Base-by-base conservation (phyloP, 179 eudicot species). In the Gypsophila paniculata region DNA sequence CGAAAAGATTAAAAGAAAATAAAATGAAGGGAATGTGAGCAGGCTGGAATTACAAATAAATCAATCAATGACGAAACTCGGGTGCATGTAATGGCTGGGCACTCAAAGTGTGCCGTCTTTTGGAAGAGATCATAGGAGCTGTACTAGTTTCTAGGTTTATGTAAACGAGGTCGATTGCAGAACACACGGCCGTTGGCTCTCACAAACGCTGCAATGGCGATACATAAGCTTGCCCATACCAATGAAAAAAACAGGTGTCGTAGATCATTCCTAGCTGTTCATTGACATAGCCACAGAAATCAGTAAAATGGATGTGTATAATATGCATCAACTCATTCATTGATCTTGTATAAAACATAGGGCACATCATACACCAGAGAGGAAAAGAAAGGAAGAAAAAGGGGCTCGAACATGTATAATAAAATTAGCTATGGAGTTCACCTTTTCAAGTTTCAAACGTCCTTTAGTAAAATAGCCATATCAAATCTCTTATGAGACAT, bases 91-190 rank as follows among this genome's bases (percentile, higher is more conserved):
- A 63, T 32, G 34, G 55, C 55, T 59, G 34, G 8, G 63, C n/a
- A 42, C 67, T 62, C 61, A 46, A 62, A 29, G 63, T 4, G 65
- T 10, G 53, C 22, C 3, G 21, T 65, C 51, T 29, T 32, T 18
- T 42, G 21, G 46, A 4, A 34, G 17, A 59, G 54, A 26, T 8
- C 64, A 17, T 11, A 26, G 19, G 53, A 75, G 22, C 22, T 2
- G 58, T 46, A 66, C 76, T 78, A 78, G 70, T 71, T 9, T 32
- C 74, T 74, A 46, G 84, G 82, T 73, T 81, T 84, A 46, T 76
- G 80, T 68, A 94, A 90, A 53, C 90, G 91, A 61, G 99, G 99
- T 14, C 96, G 94, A 71, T 91, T 94, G 79, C 99, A 94, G 82
- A 94, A 91, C 38, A 87, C 66, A 48, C 96, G 89, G 3, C 99